Evolutionary conservation across 768 basidiomycete species (phyloP).

Genomic region (Tulasnella sp.): DNA sequence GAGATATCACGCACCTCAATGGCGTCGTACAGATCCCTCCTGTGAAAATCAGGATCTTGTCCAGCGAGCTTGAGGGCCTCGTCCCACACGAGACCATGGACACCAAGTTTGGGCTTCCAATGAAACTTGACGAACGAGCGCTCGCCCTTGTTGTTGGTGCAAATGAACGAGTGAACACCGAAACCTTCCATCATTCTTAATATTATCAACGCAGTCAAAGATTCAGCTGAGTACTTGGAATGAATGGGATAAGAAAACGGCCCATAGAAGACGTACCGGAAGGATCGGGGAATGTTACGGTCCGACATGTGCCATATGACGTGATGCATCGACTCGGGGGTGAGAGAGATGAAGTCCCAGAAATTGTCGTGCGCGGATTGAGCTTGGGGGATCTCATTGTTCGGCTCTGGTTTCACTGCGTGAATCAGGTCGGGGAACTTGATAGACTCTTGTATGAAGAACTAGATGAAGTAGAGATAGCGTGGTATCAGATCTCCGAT

Average conservation of each 20-base stretch:
- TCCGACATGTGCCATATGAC: conserved; percentile 81
- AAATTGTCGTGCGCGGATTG: conserved; percentile 61
- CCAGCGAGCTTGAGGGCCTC: conserved; percentile 74
- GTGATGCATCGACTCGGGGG: conserved; percentile 47
- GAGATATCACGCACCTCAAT: conserved; percentile 34
- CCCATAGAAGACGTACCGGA: conserved; percentile 28
- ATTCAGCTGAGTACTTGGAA: background rate
- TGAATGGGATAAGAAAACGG: background rate
- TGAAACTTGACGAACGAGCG: conserved; percentile 84
- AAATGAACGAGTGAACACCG: conserved; percentile 75
- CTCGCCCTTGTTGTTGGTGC: conserved; percentile 54
- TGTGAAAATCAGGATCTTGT: conserved; percentile 86
- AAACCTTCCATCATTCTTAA: conserved; percentile 75
- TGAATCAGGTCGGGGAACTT: conserved; percentile 71
- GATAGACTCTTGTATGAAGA: conserved; percentile 73
- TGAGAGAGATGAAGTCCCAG: conserved; percentile 71
- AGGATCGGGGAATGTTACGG: conserved; percentile 74
- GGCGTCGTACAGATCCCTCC: conserved; percentile 76
- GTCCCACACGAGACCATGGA: conserved; percentile 79
- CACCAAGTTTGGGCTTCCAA: conserved; percentile 70
- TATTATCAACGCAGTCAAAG: too few species aligned
- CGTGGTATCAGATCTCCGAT: background rate
- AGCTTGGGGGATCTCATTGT: conserved; percentile 46
- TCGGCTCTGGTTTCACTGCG: conserved; percentile 71
- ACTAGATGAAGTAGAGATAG: conserved; percentile 22